These are phyloP conservation scores for Zymoseptoria brevis DNA, from an alignment of 2,329 filamentous ascomycete genomes.

Conservation along the genomic window DNA sequence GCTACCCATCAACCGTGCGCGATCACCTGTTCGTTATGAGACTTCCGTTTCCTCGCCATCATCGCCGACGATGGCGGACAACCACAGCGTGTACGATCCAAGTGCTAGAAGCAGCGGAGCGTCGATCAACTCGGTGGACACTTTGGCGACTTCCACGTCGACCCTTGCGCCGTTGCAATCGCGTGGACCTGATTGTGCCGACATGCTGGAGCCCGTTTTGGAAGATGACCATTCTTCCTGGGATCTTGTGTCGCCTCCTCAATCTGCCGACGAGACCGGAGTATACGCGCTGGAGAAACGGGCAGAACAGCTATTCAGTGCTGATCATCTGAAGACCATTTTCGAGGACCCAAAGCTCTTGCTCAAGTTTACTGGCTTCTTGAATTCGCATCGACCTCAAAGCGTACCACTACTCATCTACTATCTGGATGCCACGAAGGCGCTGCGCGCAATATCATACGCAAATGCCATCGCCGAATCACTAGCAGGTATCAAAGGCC, in stretches of 20 bases:
- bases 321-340: constrained; percentile 56
- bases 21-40: neutral
- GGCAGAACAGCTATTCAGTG: constrained; percentile 58
- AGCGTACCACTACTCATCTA: constrained; percentile 62
- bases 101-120: constrained; percentile 29
- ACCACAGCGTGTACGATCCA: constrained; percentile 15
- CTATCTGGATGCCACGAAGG: constrained; percentile 65
- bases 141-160: constrained; percentile 29
- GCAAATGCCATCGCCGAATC: constrained; percentile 60
- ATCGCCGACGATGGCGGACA: constrained; percentile 9
- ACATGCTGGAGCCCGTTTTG: constrained; percentile 39
- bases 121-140: constrained; percentile 31
- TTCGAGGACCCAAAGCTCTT: constrained; percentile 57
- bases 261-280: constrained; percentile 22
- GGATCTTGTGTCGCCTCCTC: constrained; percentile 42
- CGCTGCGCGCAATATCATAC: constrained; percentile 61
- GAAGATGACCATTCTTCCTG: constrained; percentile 49
- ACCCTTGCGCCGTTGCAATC: constrained; percentile 38
- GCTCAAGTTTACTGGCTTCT: constrained; percentile 59
- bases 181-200: constrained; percentile 33
- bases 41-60: constrained; percentile 5
- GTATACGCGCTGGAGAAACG: constrained; percentile 54
- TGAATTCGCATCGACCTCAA: constrained; percentile 50
- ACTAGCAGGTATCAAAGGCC: constrained; percentile 48
- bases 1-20: neutral